phyloP scores from a whole-genome alignment of 2,329 filamentous ascomycete species.

The Pseudogymnoascus sp. region DNA sequence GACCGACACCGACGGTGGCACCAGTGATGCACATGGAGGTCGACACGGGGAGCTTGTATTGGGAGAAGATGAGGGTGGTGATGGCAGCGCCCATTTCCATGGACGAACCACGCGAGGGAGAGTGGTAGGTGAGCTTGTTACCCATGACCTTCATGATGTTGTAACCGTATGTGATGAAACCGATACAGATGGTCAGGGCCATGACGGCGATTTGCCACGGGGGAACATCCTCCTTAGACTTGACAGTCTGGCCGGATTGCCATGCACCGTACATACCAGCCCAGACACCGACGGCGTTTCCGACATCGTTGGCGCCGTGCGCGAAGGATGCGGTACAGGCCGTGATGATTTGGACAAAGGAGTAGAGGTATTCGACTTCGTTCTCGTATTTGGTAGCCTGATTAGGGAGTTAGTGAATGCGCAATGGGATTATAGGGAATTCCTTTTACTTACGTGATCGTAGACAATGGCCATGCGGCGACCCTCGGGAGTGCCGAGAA shows the following conservation, averaged over 20 bases:
- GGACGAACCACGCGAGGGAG: constrained; percentile 49
- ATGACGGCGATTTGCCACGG: constrained; percentile 71
- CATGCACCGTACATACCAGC: constrained; percentile 62
- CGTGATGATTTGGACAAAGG: constrained; percentile 46
- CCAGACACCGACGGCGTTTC: constrained; percentile 62
- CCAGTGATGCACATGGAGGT: constrained; percentile 60
- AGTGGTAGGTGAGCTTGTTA: constrained; percentile 70
- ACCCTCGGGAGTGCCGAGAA: constrained; percentile 64
- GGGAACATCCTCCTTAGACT: constrained; percentile 57
- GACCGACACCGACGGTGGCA: constrained; percentile 53
- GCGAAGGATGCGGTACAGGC: constrained; percentile 43
- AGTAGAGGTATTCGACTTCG: constrained; percentile 56
- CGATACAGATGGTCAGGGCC: constrained; percentile 53
- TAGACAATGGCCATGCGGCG: constrained; percentile 63
- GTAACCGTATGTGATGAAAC: constrained; percentile 68
- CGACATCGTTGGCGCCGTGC: constrained; percentile 70
- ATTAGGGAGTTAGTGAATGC: too few relatives aligned
- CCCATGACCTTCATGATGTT: constrained; percentile 86
- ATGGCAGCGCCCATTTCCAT: constrained; percentile 77
- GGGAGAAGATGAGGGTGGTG: constrained; percentile 67
- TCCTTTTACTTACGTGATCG: constrained; percentile 32
- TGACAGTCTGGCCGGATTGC: constrained; percentile 52
- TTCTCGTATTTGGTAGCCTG: constrained; percentile 54
- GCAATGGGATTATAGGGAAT: too few relatives aligned
- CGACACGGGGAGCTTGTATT: constrained; percentile 66